Base-by-base conservation (phyloP, 2,329 filamentous ascomycete species). In the Pyrenophora seminiperda region DNA sequence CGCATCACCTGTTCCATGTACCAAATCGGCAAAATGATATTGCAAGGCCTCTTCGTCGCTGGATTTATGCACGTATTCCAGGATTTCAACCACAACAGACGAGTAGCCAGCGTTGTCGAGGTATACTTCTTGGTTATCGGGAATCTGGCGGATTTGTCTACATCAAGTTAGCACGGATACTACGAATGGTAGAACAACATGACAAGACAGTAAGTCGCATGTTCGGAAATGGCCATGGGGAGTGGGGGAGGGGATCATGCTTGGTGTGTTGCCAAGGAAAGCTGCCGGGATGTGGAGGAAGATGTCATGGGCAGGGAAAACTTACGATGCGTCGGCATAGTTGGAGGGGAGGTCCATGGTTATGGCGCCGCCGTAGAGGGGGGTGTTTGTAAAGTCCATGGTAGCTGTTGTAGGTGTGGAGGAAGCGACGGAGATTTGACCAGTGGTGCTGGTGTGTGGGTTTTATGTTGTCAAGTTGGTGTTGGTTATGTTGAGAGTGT, bases 101-200 rank as follows among this genome's bases (percentile, higher is more conserved):
- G 90, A 90, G 73, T 92, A 92, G 41, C 91, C 91, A 56, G 88
- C 82, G 58, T 83, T 81, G 70, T 95, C 91, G 66, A 97, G 87
- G 77, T 86, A 96, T 62, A 97, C 88, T 79, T 97, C 93, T 77
- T 97, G 92, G 73, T 95, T 89, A 71, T 93, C 87, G 41, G 89
- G 89, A 4, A 92, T 85, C 75, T 91, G 83, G 57, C 89, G 85
- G 61, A 91, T 81, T 46, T 82, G 81, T 76, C 88, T 90, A 58
- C 37, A 22, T 6, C 5, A 10, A 31, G 14, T 58, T 27, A 52
- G 51, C 36, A 54, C n/a, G 10, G 32, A 13, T n/a, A n/a, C n/a
- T n/a, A n/a, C n/a, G n/a, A n/a, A n/a, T n/a, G n/a, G n/a, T n/a
- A n/a, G n/a, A n/a, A n/a, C n/a, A n/a, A n/a, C n/a, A n/a, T n/a